Base-by-base conservation (phyloP, 352 stramenopile genomes). In the Phytophthora pini region DNA sequence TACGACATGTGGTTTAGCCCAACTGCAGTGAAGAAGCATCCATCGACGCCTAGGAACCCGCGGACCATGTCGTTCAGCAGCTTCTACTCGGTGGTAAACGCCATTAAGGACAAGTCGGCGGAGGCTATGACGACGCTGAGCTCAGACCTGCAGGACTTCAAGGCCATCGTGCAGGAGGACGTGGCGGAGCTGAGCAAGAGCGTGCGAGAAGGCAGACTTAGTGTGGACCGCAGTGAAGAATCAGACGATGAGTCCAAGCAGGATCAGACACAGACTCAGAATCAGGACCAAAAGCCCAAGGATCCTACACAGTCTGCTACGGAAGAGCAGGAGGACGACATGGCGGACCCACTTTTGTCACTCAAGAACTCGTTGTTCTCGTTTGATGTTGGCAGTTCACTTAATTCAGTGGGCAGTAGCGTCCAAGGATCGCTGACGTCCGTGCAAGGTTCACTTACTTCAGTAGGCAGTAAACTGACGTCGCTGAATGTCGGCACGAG, bases 61-160 rank as follows among this genome's bases (percentile, higher is more conserved):
- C 43, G 2, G 29, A 26, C 47, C 61, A 80, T 80, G 73, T 79
- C 74, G 67, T 82, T 79, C 49, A 82, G 65, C 60, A 79, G 70
- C 60, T 82, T 82, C 61, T 82, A 71, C 62, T 82, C 74, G 52
- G 70, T 82, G 29, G 73, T 80, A 24, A 80, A 74, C 46, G 71
- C 69, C 34, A 68, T 80, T 40, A 80, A 80, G 65, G 73, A 78
- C 69, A 80, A 80, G 77, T 92, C 83, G 41, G 79, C 81, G 13
- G 79, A 92, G 62, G 83, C 83, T 45, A 85, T 92, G 61, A 80
- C 71, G 57, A 92, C 79, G n/a, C 65, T 92, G 36, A 90, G 77
- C 54, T 85, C 83, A 8, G 83, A 92, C 53, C 56, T 92, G 17
- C 82, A 87, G 63, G 83, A 92, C 27, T 92, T 92, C 32, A 77